Percentiles rank a stretch among this genome's conserved stretches.
These are phyloP conservation scores for Backusella luteola DNA, from an alignment of 192 early-diverging fungal species.

Conservation along the genomic window DNA sequence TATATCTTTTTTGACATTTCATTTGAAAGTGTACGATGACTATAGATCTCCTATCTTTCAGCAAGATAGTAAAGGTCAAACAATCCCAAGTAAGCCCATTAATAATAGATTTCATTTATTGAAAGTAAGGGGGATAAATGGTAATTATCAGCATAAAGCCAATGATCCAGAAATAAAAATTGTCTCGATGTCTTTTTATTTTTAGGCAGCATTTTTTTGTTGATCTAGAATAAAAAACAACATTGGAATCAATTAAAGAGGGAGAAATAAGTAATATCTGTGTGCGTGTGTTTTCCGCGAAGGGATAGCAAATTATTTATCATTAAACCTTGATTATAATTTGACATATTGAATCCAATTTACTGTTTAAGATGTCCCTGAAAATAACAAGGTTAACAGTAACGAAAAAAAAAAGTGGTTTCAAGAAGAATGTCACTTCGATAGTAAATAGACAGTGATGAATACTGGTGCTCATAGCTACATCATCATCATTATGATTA, in stretches of 20 bases:
- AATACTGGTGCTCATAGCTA: neutral
- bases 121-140: neutral
- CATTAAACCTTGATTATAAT: neutral
- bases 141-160: neutral
- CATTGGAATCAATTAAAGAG: neutral
- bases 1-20: conserved; percentile 7
- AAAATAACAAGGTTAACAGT: neutral
- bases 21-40: conserved; percentile 6
- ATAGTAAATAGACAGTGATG: neutral
- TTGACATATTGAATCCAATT: neutral
- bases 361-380: neutral
- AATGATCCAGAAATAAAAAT: neutral
- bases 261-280: neutral
- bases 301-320: neutral
- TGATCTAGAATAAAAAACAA: conserved; percentile 1
- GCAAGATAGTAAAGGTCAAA: neutral
- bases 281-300: neutral
- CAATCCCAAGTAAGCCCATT: neutral
- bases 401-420: neutral
- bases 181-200: neutral
- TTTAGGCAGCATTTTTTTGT: neutral
- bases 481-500: neutral
- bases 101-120: conserved; percentile 1
- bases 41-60: neutral
- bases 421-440: neutral